Evolutionary conservation across 441 rosid species (phyloP), one percentile per base, ranked within the genome.

Genomic region (Eutrema salsugineum): DNA sequence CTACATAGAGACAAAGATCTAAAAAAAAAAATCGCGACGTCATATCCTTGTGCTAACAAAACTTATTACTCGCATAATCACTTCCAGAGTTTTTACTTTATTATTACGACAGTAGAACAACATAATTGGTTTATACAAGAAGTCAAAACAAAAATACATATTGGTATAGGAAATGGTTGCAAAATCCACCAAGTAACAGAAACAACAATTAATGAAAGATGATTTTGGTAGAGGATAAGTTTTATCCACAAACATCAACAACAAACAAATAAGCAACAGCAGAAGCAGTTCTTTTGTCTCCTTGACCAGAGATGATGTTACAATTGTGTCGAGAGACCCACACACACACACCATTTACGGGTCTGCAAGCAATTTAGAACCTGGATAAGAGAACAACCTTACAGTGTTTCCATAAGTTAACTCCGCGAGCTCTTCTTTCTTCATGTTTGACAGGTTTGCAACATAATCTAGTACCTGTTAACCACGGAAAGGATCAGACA

Each of bases 401-500:
- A 86, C 62, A 0, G 97, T 82, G 51, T 94, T 94, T 57, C 69
- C 70, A 58, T 83, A 92, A 66, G 86, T 92, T 59, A 78, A 55
- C 30, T 87, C 85, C 3, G 93, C 97, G 8, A 91, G 71, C 77
- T 90, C 93, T 79, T 92, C 91, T 62, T 78, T 79, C 58, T 80
- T 33, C 81, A 83, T 76, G 64, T 85, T 90, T 7, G 90, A 82
- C 81, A 94, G 72, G 36, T 84, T 81, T 2, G 96, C 88, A 36
- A 90, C 91, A 66, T 88, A 84, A n/a, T 68, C 67, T 17, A 91
- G 88, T 46, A 91, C 94, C 96, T 89, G 82, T 17, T 40, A n/a
- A 40, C 30, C 10, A 3, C 46, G 1, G 20, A 44, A 60, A 43
- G 35, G 0, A 43, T 43, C 24, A 61, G 10, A 42, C 64, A 53